A percentile compares a stretch with the other conserved stretches of the same genome.
Conservation (phyloP, 2,329 filamentous ascomycete genomes). For the Xylariaceae sp. region DNA sequence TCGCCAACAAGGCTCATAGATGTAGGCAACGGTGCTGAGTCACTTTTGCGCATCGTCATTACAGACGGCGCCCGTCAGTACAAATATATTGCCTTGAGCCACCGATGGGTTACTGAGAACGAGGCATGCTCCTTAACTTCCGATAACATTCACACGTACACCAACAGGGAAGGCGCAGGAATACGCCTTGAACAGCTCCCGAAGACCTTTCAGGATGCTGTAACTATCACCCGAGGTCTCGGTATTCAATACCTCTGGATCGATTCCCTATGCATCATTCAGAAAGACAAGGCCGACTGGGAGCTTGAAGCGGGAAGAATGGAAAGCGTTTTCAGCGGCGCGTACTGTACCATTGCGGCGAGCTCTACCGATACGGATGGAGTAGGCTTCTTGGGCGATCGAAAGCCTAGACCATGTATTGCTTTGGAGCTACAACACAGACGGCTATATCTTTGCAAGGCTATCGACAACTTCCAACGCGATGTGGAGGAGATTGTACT, state of each 20-base stretch:
- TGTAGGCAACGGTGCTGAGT: background rate
- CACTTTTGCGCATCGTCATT: background rate
- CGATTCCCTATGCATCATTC: background rate
- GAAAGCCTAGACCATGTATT: constrained; percentile 1
- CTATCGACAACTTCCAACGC: constrained; percentile 11
- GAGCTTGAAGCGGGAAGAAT: constrained; percentile 4
- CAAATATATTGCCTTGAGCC: background rate
- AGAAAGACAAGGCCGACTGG: background rate
- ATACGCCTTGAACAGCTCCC: background rate
- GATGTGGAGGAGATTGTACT: constrained; percentile 7
- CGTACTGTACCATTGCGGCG: constrained; percentile 11
- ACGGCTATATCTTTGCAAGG: constrained; percentile 5
- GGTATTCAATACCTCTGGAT: background rate
- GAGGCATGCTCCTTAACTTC: no score
- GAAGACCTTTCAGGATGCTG: constrained; percentile 1
- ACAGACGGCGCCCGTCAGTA: background rate
- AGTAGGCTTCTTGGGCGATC: constrained; percentile 5
- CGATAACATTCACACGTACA: background rate
- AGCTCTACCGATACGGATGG: constrained; percentile 4
- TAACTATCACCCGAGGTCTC: background rate
- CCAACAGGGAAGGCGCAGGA: no score
- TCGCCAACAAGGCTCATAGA: background rate
- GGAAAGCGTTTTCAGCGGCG: constrained; percentile 8
- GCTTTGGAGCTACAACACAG: background rate
- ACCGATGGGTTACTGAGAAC: background rate